Conservation (phyloP, 148 eudicot species). For the Silene conica region DNA sequence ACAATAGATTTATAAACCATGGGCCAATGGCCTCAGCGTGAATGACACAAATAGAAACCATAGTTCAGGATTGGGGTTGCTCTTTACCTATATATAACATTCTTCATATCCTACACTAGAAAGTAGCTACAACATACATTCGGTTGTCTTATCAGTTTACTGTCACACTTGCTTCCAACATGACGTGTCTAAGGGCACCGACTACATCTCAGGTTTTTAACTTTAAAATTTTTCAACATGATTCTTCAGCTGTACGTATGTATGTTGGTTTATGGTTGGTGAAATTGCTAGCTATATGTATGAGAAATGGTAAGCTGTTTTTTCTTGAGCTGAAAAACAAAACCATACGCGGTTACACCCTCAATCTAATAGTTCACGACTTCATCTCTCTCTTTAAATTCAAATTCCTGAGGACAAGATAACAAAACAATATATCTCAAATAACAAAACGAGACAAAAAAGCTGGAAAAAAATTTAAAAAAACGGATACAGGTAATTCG, state of each 20-base stretch:
- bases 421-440: slow-evolving; percentile 8
- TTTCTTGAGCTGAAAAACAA: too few species aligned
- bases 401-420: slow-evolving; percentile 56
- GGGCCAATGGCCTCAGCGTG: slow-evolving; percentile 46
- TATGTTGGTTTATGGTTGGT: too few species aligned
- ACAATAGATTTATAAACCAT: too few species aligned
- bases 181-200: slow-evolving; percentile 42
- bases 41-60: slow-evolving; percentile 42
- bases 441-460: not conserved
- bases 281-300: too few species aligned
- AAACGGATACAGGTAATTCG: not conserved
- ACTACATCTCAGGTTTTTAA: slow-evolving; percentile 71
- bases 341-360: too few species aligned
- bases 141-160: slow-evolving; percentile 20
- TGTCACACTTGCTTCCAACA: slow-evolving; percentile 81
- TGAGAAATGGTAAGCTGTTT: too few species aligned
- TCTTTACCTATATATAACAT: slow-evolving; percentile 3
- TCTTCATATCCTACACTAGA: not conserved
- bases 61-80: not conserved
- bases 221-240: too few species aligned
- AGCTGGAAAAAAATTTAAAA: slow-evolving; percentile 18
- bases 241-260: too few species aligned
- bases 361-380: slow-evolving; percentile 62
- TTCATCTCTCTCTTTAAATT: slow-evolving; percentile 71
- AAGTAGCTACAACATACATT: not conserved